These are phyloP conservation scores for Leptographium wingfieldii DNA, from an alignment of 2,329 filamentous ascomycete species.

Conservation along the genomic window DNA sequence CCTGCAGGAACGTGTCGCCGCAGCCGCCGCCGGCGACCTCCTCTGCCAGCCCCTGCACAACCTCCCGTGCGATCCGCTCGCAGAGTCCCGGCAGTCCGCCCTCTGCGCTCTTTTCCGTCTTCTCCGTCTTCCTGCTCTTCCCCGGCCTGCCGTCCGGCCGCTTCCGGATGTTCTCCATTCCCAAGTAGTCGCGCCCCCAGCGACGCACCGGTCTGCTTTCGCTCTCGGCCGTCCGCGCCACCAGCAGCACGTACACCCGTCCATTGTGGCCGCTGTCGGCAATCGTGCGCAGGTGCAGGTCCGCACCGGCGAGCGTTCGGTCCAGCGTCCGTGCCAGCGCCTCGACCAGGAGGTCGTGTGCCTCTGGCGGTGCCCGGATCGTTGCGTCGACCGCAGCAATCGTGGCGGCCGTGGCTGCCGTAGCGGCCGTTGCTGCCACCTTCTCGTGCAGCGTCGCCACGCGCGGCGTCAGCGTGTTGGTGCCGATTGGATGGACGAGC, in stretches of 20 bases:
- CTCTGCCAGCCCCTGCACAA: constrained; percentile 31
- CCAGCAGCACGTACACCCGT: constrained; percentile 43
- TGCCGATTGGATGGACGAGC: constrained; percentile 26
- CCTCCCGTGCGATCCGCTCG: constrained; percentile 18
- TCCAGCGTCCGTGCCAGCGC: constrained; percentile 23
- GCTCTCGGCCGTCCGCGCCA: constrained; percentile 31
- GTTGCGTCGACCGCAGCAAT: constrained; percentile 36
- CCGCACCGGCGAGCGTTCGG: background rate
- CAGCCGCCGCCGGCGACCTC: constrained; percentile 31
- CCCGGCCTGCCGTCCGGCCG: background rate
- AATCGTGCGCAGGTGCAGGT: constrained; percentile 29
- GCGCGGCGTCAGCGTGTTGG: constrained; percentile 2
- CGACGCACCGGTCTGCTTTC: constrained; percentile 8
- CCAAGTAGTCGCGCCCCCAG: constrained; percentile 34
- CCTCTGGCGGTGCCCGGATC: constrained; percentile 33
- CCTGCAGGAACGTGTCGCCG: constrained; percentile 46
- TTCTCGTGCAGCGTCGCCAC: background rate
- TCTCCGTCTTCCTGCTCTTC: constrained; percentile 3
- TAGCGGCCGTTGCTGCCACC: too few relatives aligned
- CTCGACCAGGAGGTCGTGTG: constrained; percentile 28
- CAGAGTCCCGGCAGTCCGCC: constrained; percentile 13
- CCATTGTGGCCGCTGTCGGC: constrained; percentile 39
- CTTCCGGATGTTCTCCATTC: constrained; percentile 2
- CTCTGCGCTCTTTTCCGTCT: constrained; percentile 6
- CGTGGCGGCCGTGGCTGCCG: constrained; percentile 1